phyloP scores from a whole-genome alignment of 225 moss, liverwort and hornwort species.

The Takakia lepidozioides region DNA sequence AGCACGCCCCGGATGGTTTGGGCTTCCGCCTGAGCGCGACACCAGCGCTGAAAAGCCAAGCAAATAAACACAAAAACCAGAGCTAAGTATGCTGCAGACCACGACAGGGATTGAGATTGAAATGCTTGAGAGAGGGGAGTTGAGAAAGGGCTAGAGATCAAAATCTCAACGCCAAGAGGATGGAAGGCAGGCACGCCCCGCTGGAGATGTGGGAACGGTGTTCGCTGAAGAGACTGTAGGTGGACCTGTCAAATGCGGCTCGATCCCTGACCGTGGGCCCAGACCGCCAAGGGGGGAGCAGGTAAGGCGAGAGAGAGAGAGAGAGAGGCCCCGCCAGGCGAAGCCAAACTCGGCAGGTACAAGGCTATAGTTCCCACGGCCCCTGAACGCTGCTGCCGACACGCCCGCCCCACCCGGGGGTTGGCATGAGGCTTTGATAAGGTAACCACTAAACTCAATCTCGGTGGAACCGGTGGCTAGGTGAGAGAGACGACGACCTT shows the following conservation, averaged over 20 bases:
- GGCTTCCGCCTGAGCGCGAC: background rate
- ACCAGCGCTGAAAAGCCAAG: slow-evolving; percentile 1
- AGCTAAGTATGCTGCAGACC: background rate
- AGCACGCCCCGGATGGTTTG: too few relatives aligned
- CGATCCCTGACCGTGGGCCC: slow-evolving; percentile 7
- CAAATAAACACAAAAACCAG: background rate
- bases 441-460: too few relatives aligned
- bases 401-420: too few relatives aligned
- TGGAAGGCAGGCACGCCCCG: too few relatives aligned
- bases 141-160: slow-evolving; percentile 1
- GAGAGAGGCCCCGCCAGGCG: slow-evolving; percentile 1
- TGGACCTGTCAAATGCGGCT: slow-evolving; percentile 7
- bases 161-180: too few relatives aligned
- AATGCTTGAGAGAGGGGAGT: background rate
- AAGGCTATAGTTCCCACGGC: too few relatives aligned
- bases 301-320: background rate
- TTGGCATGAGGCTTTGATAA: too few relatives aligned
- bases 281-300: slow-evolving; percentile 4
- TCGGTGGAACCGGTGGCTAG: too few relatives aligned
- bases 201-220: too few relatives aligned
- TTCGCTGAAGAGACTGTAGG: slow-evolving; percentile 4
- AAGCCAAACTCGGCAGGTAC: slow-evolving; percentile 2
- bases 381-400: too few relatives aligned
- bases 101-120: background rate
- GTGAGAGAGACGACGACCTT: too few relatives aligned